Evolutionary conservation across 345 rosid genomes (phyloP).

Genomic region (Turnera subulata): DNA sequence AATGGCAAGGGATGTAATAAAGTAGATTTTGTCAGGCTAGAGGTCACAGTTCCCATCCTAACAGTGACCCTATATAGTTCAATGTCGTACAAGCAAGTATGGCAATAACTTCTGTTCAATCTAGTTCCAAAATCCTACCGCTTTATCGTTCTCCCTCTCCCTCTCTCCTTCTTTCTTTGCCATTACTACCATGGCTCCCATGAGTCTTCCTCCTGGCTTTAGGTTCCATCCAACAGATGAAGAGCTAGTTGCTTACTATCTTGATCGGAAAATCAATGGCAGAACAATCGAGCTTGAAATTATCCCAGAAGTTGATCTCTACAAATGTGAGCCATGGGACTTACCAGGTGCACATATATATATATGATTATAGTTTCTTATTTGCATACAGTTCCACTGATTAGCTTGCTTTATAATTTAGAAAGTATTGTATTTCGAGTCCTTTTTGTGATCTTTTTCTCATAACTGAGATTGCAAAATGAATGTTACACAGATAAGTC

Average conservation of each 20-base stretch:
- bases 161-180: constrained; percentile 6
- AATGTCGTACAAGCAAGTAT: constrained; percentile 23
- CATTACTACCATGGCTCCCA: constrained; percentile 44
- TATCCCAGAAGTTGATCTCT: constrained; percentile 76
- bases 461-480: neutral
- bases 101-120: constrained; percentile 1
- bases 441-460: neutral
- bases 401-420: neutral
- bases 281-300: constrained; percentile 64
- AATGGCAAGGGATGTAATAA: constrained; percentile 35
- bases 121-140: constrained; percentile 5
- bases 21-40: constrained; percentile 7
- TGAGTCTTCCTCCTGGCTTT: constrained; percentile 83
- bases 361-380: neutral
- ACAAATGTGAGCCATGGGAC: constrained; percentile 83
- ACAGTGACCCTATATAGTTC: constrained; percentile 37
- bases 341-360: constrained; percentile 47
- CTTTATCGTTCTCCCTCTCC: constrained; percentile 13
- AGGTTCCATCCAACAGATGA: constrained; percentile 85
- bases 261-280: constrained; percentile 60
- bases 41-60: neutral
- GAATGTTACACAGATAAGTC: constrained; percentile 30
- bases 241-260: constrained; percentile 74
- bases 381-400: neutral
- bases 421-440: neutral